A percentile compares a stretch with the other conserved stretches of the same genome.
Evolutionary conservation across 108 stramenopile genomes (phyloP).

Genomic region (Asterionellopsis glacialis): DNA sequence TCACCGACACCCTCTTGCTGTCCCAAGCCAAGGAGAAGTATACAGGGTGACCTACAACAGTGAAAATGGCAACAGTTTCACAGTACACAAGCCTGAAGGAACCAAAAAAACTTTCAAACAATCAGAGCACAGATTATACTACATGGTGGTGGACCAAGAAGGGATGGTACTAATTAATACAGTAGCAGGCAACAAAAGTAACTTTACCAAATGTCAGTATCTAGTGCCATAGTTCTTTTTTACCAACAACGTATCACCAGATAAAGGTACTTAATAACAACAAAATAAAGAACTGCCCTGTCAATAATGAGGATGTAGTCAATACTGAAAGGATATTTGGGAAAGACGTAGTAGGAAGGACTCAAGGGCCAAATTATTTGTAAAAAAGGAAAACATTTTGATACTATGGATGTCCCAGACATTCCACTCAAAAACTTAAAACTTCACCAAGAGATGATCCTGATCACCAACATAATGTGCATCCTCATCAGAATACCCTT

Average conservation of each 20-base stretch:
- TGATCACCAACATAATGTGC: slow-evolving; percentile 36
- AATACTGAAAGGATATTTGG: neutral
- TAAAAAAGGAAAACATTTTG: neutral
- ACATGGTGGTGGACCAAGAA: neutral
- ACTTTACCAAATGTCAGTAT: slow-evolving; percentile 7
- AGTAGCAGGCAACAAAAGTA: too few species aligned
- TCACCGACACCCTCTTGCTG: slow-evolving; percentile 40
- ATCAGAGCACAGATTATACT: neutral
- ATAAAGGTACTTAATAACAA: slow-evolving; percentile 20
- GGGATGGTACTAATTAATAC: neutral
- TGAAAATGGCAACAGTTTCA: neutral
- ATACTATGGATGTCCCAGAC: neutral
- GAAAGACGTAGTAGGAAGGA: neutral
- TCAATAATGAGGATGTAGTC: slow-evolving; percentile 9
- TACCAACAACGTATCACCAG: neutral
- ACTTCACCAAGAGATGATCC: slow-evolving; percentile 9
- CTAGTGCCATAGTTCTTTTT: neutral
- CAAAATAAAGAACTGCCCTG: slow-evolving; percentile 21
- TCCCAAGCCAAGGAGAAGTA: slow-evolving; percentile 5
- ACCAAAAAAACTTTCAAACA: slow-evolving; percentile 4
- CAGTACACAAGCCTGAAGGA: slow-evolving; percentile 11
- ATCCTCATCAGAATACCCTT: too few species aligned
- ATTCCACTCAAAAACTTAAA: slow-evolving; percentile 21
- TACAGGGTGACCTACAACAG: slow-evolving; percentile 12
- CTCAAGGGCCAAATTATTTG: slow-evolving; percentile 1